phyloP scores from a whole-genome alignment of 495 filamentous ascomycete species.

The Penicillium simplicissimum region DNA sequence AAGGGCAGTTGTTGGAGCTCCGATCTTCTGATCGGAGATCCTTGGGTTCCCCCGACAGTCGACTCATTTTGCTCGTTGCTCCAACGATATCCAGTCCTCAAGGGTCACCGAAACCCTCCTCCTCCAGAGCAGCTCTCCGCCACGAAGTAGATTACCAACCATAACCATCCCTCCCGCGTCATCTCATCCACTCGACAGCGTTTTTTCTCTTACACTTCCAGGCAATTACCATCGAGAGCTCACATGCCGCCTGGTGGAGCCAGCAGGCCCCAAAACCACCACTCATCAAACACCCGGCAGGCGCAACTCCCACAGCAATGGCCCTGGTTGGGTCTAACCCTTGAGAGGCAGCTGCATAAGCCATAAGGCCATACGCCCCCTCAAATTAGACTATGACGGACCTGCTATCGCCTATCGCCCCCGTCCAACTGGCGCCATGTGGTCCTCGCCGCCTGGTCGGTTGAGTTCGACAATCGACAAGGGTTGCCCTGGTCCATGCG shows the following conservation, averaged over 20 bases:
- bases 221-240: conserved; percentile 7
- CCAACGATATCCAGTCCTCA: background rate
- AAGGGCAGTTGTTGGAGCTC: conserved; percentile 8
- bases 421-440: conserved; percentile 15
- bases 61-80: background rate
- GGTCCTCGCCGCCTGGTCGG: conserved; percentile 7
- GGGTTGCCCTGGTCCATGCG: conserved; percentile 3
- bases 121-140: background rate
- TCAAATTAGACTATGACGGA: conserved; percentile 15
- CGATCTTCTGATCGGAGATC: conserved; percentile 10
- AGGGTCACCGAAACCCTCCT: too few species aligned
- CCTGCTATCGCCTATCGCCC: background rate
- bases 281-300: background rate
- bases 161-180: background rate
- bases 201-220: background rate
- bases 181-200: background rate
- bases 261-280: background rate
- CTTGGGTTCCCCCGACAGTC: conserved; percentile 8
- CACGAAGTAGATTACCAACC: background rate
- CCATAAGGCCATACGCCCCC: too few species aligned
- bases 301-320: background rate
- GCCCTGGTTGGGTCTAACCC: conserved; percentile 18
- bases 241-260: conserved; percentile 18
- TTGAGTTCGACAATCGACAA: background rate
- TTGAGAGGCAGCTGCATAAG: conserved; percentile 25